A percentile compares a stretch with the other conserved stretches of the same genome.
Conservation (phyloP, 208 protist species). For the Strigomonas galati region DNA sequence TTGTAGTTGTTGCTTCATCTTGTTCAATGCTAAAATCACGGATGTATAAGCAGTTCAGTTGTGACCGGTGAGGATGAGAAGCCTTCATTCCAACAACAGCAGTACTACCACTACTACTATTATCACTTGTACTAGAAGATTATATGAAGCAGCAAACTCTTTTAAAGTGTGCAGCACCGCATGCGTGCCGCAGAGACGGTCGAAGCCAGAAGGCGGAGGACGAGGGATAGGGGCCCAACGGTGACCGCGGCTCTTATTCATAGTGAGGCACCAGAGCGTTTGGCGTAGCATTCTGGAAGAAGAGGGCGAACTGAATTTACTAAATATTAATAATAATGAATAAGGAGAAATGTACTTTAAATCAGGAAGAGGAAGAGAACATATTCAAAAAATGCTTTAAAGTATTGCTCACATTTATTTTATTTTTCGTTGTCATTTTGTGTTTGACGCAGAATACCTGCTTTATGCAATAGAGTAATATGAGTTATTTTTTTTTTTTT, state of each 20-base stretch:
- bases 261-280: slow-evolving; percentile 23
- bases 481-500: neutral
- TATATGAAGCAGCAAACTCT: slow-evolving; percentile 25
- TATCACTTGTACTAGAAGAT: neutral
- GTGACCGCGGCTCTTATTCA: slow-evolving; percentile 56
- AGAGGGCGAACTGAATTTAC: neutral
- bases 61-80: slow-evolving; percentile 24
- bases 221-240: slow-evolving; percentile 71
- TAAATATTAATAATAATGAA: neutral
- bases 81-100: neutral
- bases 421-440: neutral
- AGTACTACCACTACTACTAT: neutral
- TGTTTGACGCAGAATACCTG: neutral
- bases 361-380: neutral
- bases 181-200: slow-evolving; percentile 72
- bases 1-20: no score
- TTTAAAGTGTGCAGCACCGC: slow-evolving; percentile 59
- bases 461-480: slow-evolving; percentile 9
- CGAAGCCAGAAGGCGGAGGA: slow-evolving; percentile 51
- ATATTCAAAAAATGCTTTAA: slow-evolving; percentile 8
- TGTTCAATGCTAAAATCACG: slow-evolving; percentile 66
- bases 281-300: slow-evolving; percentile 18
- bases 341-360: neutral
- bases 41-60: slow-evolving; percentile 46
- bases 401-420: neutral